phyloP scores from a whole-genome alignment of 2,329 filamentous ascomycete species.

The Tolypocladium endophyticum region DNA sequence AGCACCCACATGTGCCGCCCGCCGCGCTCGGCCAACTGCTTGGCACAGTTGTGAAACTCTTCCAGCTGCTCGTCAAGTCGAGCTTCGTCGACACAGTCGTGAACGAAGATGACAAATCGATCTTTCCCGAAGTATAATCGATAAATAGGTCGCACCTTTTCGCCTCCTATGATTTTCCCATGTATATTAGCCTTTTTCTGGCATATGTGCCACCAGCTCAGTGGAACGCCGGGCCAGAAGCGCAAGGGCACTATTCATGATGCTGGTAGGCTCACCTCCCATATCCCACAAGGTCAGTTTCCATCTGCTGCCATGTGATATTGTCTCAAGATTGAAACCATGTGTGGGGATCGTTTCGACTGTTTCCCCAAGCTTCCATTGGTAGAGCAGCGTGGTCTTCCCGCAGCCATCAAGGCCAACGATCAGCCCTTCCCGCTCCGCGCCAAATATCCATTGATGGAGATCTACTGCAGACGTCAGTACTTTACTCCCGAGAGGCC shows the following conservation, averaged over 20 bases:
- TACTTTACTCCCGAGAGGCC: background rate
- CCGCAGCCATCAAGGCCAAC: constrained; percentile 31
- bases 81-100: constrained; percentile 14
- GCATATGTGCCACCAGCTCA: no score
- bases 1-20: constrained; percentile 16
- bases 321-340: constrained; percentile 87
- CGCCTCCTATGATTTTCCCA: constrained; percentile 11
- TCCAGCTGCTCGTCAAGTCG: constrained; percentile 15
- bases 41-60: constrained; percentile 12
- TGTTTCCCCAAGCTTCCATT: constrained; percentile 81
- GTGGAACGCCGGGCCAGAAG: background rate
- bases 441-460: background rate
- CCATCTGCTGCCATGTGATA: constrained; percentile 21
- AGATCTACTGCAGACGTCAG: background rate
- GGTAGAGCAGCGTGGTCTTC: constrained; percentile 69
- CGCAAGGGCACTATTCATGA: background rate
- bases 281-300: constrained; percentile 17
- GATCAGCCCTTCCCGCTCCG: background rate
- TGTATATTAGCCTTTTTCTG: background rate
- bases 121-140: constrained; percentile 15
- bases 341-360: constrained; percentile 93
- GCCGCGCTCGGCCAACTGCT: constrained; percentile 9
- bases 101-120: constrained; percentile 15
- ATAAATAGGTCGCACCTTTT: constrained; percentile 15
- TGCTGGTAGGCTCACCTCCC: constrained; percentile 10